Conservation (phyloP, 352 stramenopile genomes). For the Albugo laibachii region DNA sequence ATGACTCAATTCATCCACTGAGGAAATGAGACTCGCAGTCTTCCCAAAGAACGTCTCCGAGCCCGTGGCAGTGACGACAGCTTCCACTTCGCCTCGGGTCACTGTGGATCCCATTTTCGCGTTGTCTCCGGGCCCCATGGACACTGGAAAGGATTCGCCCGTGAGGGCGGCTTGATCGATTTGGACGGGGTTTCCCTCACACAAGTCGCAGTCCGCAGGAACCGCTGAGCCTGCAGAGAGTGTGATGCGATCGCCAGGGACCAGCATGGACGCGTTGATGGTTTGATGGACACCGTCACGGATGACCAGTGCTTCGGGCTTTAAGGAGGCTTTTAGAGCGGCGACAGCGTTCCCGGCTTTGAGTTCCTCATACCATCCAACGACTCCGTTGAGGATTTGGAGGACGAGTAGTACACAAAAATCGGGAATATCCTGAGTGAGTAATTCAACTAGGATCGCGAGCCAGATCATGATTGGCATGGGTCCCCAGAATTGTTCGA, state of each 20-base stretch:
- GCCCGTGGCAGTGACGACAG: constrained; percentile 78
- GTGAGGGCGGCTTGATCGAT: constrained; percentile 87
- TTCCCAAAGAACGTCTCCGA: constrained; percentile 85
- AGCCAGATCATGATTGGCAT: constrained; percentile 87
- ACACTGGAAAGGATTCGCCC: constrained; percentile 88
- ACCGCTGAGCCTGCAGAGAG: constrained; percentile 79
- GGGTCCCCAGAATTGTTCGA: constrained; percentile 51
- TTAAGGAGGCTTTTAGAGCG: constrained; percentile 74
- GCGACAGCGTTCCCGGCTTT: constrained; percentile 71
- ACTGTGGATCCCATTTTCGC: constrained; percentile 79
- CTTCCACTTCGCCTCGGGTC: constrained; percentile 81
- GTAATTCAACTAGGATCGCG: constrained; percentile 64
- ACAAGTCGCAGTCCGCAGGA: constrained; percentile 81
- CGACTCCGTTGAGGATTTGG: constrained; percentile 36
- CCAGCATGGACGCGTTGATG: constrained; percentile 78
- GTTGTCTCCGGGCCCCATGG: constrained; percentile 50
- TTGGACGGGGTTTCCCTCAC: constrained; percentile 63
- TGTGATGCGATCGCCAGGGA: constrained; percentile 88
- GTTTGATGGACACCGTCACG: constrained; percentile 77
- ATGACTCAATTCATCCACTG: constrained; percentile 56
- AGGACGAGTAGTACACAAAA: constrained; percentile 55
- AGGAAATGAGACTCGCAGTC: constrained; percentile 52
- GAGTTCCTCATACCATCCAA: constrained; percentile 62
- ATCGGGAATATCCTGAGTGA: constrained; percentile 27
- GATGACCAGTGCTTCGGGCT: constrained; percentile 70